These are phyloP conservation scores for Xerophyta viscosa DNA, from an alignment of 106 monocot genomes.

Conservation along the genomic window DNA sequence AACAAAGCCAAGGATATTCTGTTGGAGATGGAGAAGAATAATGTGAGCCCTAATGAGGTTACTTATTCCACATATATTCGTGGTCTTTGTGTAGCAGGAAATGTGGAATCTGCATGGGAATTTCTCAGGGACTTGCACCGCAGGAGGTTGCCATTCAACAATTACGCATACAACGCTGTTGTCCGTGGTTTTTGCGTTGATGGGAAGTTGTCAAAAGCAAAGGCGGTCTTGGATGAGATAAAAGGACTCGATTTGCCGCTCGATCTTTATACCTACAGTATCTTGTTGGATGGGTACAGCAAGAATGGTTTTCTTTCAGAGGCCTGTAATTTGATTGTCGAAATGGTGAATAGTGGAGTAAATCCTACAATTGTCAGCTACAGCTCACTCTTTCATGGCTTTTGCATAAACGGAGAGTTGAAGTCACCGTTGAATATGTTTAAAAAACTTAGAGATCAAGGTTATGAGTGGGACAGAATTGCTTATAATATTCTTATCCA, in stretches of 20 bases:
- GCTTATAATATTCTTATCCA: conserved; percentile 20
- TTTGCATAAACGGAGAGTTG: conserved; percentile 13
- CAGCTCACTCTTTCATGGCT: conserved; percentile 16
- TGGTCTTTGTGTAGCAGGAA: conserved; percentile 19
- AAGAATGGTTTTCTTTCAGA: conserved; percentile 8
- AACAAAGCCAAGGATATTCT: conserved; percentile 11
- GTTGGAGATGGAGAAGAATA: conserved; percentile 13
- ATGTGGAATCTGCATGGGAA: conserved; percentile 11
- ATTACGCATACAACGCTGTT: conserved; percentile 22
- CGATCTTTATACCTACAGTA: conserved; percentile 20
- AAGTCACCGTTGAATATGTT: conserved; percentile 9
- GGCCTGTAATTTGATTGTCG: conserved; percentile 7
- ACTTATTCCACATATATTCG: conserved; percentile 18
- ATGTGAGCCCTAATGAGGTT: conserved; percentile 14
- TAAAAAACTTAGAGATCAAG: conserved; percentile 1
- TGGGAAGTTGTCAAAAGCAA: conserved; percentile 5
- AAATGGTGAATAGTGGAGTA: conserved; percentile 17
- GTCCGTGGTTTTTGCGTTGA: conserved; percentile 12
- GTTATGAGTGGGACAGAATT: conserved; percentile 7
- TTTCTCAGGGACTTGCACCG: conserved; percentile 7
- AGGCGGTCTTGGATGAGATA: conserved; percentile 11
- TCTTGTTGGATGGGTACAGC: conserved; percentile 27
- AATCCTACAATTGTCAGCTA: conserved; percentile 12
- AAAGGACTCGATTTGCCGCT: neutral
- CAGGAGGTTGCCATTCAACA: conserved; percentile 9